Base-by-base conservation (phyloP, 805 yeast genomes). In the Jamesozyma gamospora region DNA sequence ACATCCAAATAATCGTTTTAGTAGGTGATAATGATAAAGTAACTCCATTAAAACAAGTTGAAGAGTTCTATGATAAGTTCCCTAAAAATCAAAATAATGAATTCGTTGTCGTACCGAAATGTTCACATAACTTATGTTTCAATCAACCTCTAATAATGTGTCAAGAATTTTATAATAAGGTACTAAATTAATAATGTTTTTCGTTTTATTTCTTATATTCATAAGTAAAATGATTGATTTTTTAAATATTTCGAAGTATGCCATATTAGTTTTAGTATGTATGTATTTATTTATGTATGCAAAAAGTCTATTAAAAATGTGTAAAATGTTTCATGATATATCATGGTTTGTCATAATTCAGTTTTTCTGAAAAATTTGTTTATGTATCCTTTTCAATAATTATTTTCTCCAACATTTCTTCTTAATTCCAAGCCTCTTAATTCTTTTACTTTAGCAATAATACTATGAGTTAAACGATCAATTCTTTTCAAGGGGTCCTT, bases 341-440 rank as follows among this genome's bases (percentile, higher is more conserved):
- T 21, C 24, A 21, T 21, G 8, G 8, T 21, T 5, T 21, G 24
- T 21, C 5, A 21, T 21, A 21, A 21, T 21, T 8, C 5, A 21
- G 8, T 21, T 21, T 8, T 21, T 21, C 24, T 6, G 8, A 21
- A 21, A 21, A 21, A 21, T 8, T 21, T 6, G 8, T 6, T 8
- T 6, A 14, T 25, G 4, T 16, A 17, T 8, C 28, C 43, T n/a
- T 40, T 35, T 12, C 44, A 17, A 37, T 55, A 54, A 35, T 51
- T 52, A 35, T 56, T 57, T 34, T 56, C 58, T 24, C 62, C 63
- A 25, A 57, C 40, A 34, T 53, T 51, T 33, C 58, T 53, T 33
- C 58, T 51, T 17, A 58, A 45, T 17, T 57, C 58, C 16, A 42
- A 44, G 19, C 48, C 47, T 29, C 57, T 44, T 34, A 55, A 41